Base-by-base conservation (phyloP, 2,329 filamentous ascomycete species). In the Beauveria sp. region DNA sequence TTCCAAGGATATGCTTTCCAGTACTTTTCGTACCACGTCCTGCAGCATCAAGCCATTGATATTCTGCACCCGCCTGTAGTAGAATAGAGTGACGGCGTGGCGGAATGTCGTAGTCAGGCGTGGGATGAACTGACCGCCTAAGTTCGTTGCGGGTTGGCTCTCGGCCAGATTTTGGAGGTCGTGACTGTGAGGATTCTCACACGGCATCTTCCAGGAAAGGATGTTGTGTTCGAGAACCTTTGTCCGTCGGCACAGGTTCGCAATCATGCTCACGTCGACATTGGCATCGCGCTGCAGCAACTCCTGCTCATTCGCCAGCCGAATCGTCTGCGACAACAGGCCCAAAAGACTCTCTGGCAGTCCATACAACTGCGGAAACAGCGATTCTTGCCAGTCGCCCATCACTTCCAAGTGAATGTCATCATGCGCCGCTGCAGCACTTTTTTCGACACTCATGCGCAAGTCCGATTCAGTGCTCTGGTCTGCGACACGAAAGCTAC, bases 31-130 rank as follows among this genome's bases (percentile, higher is more conserved):
- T 20, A 53, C 57, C 16, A 30, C 43, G 24, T 60, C 41, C 20
- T 60, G 57, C 41, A 60, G 20, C 41, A 60, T 60, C 28, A 60
- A 20, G 5, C 34, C 57, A 46, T 60, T 60, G 30, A 60, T 54
- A 10, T 60, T 60, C 16, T 60, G 57, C 10, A 60, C 41, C 3
- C 57, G 22, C 28, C 57, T 26, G 43, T 60, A 60, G 40, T 54
- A 60, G 10, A 60, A 60, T 28, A 60, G 14, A 8, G 54, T 54
- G 14, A 54, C 28, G 18, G 48, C 57, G n/a, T 60, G 48, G 24
- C 48, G 57, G 14, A 60, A 54, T 3, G 57, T 28, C 2, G 2
- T 16, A 30, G 26, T 20, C 20, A 54, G n/a, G 24, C 16, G 18
- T 16, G 37, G 18, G 5, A 20, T 44, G 10, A 43, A 0, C 1